Evolutionary conservation across 1,139 yeast genomes (phyloP), one percentile per base, ranked within the genome.

Genomic region (Geotrichum australiense): DNA sequence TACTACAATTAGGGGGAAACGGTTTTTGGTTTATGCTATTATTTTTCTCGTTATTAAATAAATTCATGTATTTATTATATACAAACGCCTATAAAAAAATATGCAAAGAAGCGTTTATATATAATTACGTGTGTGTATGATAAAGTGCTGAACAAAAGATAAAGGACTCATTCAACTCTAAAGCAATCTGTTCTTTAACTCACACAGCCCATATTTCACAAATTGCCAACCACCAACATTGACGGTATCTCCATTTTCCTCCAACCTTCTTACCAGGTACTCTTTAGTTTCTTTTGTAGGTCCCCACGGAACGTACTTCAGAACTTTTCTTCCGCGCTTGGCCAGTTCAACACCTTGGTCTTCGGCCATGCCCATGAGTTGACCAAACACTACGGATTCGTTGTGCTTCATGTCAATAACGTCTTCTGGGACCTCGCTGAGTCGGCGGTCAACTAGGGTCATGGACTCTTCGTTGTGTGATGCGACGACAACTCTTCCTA

Each of bases 261-360:
- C 96, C 51, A 91, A 71, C 65, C 98, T 76, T 70, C 98, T 80
- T 50, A 81, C 70, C 53, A 91, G 68, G 61, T 91, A 91, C 53
- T 86, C 94, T 66, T 85, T 86, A 45, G 96, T 87, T 65, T 91
- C 97, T 53, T 77, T 66, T 45, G 95, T 94, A 29, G 97, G 97
- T 7, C 97, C 97, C 96, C 97, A 91, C 14, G 97, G 94, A 50
- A 91, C 96, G 60, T 89, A 91, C 64, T 89, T 89, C 65, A 89
- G 80, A 45, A 91, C 84, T 52, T 74, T 78, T 46, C 77, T 85
- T 35, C 78, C 74, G 41, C 77, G 70, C 40, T 69, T 65, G 49
- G 85, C 76, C 57, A 91, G 71, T 53, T 81, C 85, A 58, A 75
- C 74, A 30, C 96, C 86, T 49, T 85, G 76, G 54, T 81, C 80